Evolutionary conservation across 2,329 filamentous ascomycete species (phyloP).

Genomic region (Alternaria sp.): DNA sequence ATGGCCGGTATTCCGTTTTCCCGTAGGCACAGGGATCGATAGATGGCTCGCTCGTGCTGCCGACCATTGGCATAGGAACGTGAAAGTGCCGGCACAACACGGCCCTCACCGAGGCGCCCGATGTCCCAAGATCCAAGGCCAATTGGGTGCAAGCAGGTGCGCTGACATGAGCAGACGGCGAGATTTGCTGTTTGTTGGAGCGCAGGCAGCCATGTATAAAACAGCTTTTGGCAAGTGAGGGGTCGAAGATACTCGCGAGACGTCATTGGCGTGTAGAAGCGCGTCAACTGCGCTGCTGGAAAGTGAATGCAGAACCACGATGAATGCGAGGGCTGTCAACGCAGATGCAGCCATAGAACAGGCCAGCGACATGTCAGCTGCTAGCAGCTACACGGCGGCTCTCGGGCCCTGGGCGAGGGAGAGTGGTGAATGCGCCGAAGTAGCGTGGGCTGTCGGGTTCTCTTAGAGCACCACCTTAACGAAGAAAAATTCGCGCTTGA

Average conservation of each 20-base stretch:
- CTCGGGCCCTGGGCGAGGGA: conserved; percentile 18
- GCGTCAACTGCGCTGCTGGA: conserved; percentile 10
- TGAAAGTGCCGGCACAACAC: conserved; percentile 16
- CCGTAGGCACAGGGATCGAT: conserved; percentile 23
- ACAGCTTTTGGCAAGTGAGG: conserved; percentile 8
- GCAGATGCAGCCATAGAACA: neutral
- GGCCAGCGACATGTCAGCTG: conserved; percentile 1
- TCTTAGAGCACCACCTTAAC: conserved; percentile 22
- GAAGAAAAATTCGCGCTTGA: conserved; percentile 28
- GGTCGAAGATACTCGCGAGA: conserved; percentile 19
- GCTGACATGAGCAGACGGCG: neutral
- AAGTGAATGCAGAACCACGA: conserved; percentile 4
- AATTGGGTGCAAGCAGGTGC: conserved; percentile 1
- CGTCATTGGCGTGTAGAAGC: conserved; percentile 24
- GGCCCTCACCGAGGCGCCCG: conserved; percentile 17
- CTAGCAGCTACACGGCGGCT: conserved; percentile 14
- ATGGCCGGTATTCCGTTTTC: conserved; percentile 27
- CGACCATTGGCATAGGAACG: conserved; percentile 12
- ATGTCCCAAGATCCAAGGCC: conserved; percentile 17
- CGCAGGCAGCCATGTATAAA: conserved; percentile 1
- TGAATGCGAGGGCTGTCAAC: neutral
- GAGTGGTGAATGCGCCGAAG: conserved; percentile 19
- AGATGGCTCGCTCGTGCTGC: conserved; percentile 18
- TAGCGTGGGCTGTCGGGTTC: conserved; percentile 20
- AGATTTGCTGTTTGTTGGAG: neutral